phyloP scores from a whole-genome alignment of 257 asterid genomes.

The Jacaranda mimosifolia region DNA sequence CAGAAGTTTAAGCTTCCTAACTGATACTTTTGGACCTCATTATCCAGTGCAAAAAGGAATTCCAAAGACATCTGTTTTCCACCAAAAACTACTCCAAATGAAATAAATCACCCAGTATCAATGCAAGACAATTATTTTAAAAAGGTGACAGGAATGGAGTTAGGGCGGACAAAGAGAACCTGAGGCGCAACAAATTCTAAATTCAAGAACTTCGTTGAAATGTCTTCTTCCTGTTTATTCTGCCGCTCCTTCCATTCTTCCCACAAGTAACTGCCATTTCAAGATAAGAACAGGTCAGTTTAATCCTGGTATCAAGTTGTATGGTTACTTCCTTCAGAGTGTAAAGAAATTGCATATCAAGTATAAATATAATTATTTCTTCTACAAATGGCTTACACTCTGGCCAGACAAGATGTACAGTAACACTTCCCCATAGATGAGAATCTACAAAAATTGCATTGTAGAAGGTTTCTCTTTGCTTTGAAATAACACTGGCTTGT shows the following conservation, averaged over 20 bases:
- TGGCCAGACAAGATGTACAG: slow-evolving; percentile 22
- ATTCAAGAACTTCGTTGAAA: slow-evolving; percentile 53
- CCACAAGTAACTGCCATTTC: slow-evolving; percentile 71
- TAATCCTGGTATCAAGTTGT: slow-evolving; percentile 28
- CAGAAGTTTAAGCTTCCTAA: neutral
- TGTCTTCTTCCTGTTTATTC: slow-evolving; percentile 47
- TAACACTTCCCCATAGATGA: slow-evolving; percentile 7
- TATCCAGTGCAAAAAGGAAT: slow-evolving; percentile 2
- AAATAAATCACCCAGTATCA: slow-evolving; percentile 2
- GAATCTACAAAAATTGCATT: slow-evolving; percentile 20
- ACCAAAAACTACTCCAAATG: neutral
- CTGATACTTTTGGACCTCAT: slow-evolving; percentile 13
- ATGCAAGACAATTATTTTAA: neutral
- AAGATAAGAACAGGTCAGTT: slow-evolving; percentile 31
- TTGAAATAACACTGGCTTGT: slow-evolving; percentile 1
- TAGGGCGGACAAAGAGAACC: slow-evolving; percentile 52
- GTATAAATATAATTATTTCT: neutral
- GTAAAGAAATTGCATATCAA: neutral
- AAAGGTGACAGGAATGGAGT: neutral
- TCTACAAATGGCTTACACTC: slow-evolving; percentile 3
- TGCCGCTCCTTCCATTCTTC: slow-evolving; percentile 86
- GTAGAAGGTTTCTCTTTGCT: slow-evolving; percentile 11
- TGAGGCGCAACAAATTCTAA: slow-evolving; percentile 60
- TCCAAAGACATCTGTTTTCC: slow-evolving; percentile 17
- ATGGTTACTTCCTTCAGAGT: neutral